These are phyloP conservation scores for Talaromyces sp. DNA, from an alignment of 2,329 filamentous ascomycete genomes.

Conservation along the genomic window DNA sequence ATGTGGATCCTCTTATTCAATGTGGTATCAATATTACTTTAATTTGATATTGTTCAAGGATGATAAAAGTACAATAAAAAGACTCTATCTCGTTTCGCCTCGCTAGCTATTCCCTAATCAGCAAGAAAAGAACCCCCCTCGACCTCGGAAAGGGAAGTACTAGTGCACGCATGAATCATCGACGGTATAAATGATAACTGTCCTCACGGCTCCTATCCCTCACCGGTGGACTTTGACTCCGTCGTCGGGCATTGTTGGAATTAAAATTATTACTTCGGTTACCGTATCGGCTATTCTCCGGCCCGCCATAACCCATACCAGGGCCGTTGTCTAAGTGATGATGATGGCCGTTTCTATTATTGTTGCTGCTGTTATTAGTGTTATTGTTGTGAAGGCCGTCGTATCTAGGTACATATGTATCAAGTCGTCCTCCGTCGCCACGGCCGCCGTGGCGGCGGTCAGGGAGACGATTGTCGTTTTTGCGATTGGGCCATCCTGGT, in stretches of 20 bases:
- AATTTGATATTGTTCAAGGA: not conserved
- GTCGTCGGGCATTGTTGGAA: constrained; percentile 23
- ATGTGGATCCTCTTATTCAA: not conserved
- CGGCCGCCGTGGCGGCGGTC: constrained; percentile 27
- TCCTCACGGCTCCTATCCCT: constrained; percentile 28
- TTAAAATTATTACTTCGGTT: constrained; percentile 30
- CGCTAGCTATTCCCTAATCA: not conserved
- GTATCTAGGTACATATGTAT: constrained; percentile 40
- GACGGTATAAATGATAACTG: constrained; percentile 25
- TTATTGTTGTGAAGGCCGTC: constrained; percentile 19
- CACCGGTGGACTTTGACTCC: constrained; percentile 35
- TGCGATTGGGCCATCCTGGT: constrained; percentile 28
- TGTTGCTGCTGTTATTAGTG: not conserved
- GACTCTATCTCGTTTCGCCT: not conserved
- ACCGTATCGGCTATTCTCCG: constrained; percentile 19
- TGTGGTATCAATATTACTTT: not conserved
- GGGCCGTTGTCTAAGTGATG: constrained; percentile 4
- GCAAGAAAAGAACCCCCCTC: not conserved
- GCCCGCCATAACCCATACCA: not conserved
- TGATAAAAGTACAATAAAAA: not conserved
- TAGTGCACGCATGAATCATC: constrained; percentile 16
- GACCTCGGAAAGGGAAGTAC: not conserved
- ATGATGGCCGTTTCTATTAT: not conserved
- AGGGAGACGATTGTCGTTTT: constrained; percentile 26
- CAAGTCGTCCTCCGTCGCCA: constrained; percentile 28